Base-by-base conservation (phyloP, 768 basidiomycete species). In the Asterophora parasitica region DNA sequence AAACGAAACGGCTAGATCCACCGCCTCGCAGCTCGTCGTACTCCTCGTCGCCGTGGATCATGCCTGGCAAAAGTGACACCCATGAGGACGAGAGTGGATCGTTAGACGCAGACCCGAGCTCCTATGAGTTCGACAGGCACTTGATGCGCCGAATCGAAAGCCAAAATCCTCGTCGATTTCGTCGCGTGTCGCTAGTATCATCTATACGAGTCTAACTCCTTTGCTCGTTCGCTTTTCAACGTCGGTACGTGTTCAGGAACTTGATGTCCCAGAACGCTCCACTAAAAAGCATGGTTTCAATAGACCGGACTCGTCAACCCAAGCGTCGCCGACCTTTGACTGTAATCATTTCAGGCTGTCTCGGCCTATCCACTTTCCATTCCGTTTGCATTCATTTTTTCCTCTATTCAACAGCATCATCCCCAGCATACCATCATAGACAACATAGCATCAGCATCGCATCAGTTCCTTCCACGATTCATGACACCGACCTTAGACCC, bases 141-240 rank as follows among this genome's bases (percentile, higher is more conserved):
- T 59, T 76, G 16, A 58, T 71, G 39, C 67, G 62, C 30, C 68
- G 72, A 34, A 71, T 74, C 32, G 71, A 74, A 46, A 67, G 61
- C 48, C 64, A 64, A 52, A 65, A 64, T 39, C 56, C 64, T 49
- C 54, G 65, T 41, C 65, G 46, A 39, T 59, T 59, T 48, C 55
- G 53, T 35, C 48, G 45, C 39, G 23, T 54, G 34, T 48, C 58
- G 3, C 49, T 54, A 26, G 31, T 53, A n/a, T 52, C 48, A 27
- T 52, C 51, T 5, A 42, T 49, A 32, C 42, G 44, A 36, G 48
- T 49, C 42, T 58, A 37, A 50, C 35, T 40, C 7, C 16, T 12
- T 42, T 19, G 16, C 4, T 7, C 16, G 12, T 42, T 19, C 31
- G 2, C 9, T 31, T 17, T 16, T 27, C 31, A n/a, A 30, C 17